Conservation (phyloP, 208 protist species). For the Trypanosoma cruzi region DNA sequence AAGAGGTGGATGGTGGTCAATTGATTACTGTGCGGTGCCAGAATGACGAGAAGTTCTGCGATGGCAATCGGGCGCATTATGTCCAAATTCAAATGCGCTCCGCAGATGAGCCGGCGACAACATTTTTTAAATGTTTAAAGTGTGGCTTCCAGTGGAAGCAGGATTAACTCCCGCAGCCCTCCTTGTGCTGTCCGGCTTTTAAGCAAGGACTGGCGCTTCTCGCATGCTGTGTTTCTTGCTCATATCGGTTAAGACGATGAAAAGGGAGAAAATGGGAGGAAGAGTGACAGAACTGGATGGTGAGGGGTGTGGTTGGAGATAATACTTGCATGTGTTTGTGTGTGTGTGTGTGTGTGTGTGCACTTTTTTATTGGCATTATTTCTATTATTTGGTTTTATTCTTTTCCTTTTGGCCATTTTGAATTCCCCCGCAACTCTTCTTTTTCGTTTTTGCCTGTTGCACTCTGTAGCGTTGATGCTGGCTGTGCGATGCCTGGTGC, state of each 20-base stretch:
- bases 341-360: too few relatives aligned
- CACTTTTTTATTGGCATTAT: too few relatives aligned
- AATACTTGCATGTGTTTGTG: neutral
- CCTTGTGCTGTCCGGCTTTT: neutral
- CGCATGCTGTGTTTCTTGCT: neutral
- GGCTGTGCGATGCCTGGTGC: slow-evolving; percentile 50
- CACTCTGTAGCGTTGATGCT: slow-evolving; percentile 39
- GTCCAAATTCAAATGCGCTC: slow-evolving; percentile 97
- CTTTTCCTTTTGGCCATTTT: neutral
- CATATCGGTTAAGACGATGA: neutral
- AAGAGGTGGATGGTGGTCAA: slow-evolving; percentile 60
- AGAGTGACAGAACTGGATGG: neutral
- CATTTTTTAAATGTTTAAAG: slow-evolving; percentile 96
- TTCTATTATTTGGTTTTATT: too few relatives aligned
- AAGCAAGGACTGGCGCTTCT: neutral
- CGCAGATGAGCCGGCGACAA: slow-evolving; percentile 98
- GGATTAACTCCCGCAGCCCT: slow-evolving; percentile 41
- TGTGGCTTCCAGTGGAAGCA: slow-evolving; percentile 94
- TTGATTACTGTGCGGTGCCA: slow-evolving; percentile 82
- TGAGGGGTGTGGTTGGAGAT: neutral
- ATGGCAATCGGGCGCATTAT: slow-evolving; percentile 90
- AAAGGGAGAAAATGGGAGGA: neutral
- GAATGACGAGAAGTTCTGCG: slow-evolving; percentile 83
- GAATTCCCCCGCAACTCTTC: neutral
- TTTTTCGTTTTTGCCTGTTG: slow-evolving; percentile 8